Base-by-base conservation (phyloP, 345 rosid genomes). In the Trapa bicornis region DNA sequence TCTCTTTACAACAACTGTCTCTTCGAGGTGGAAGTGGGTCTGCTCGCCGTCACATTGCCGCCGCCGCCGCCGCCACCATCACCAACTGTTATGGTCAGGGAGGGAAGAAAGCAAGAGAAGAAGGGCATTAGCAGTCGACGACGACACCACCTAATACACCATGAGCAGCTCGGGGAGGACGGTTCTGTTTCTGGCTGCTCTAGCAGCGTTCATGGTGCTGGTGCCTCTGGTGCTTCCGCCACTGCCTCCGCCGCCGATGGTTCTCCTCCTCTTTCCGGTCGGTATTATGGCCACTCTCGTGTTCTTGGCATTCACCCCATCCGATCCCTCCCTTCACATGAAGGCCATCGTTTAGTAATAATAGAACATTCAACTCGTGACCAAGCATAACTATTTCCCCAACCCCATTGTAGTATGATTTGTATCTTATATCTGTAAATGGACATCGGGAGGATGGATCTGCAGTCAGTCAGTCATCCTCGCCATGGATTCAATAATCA, bases 231-330 rank as follows among this genome's bases (percentile, higher is more conserved):
- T 85, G 48, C 63, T 87, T 65, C 92, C 92, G 42, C 89, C 92
- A 13, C 67, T 87, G 38, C 92, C 92, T 57, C 92, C 92, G 4
- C 92, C 87, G 6, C 89, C 89, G 3, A n/a, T 80, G 68, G 35
- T 81, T 68, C 80, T 87, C 37, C 75, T 87, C 42, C 73, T 85
- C 69, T 87, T 87, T 36, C 92, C 92, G 0, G 74, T 85, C 5
- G 89, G 89, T 45, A 74, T 87, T 43, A 81, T 87, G 89, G 86
- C 82, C 39, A 86, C 92, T 69, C 83, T 87, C n/a, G 57, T 84
- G 81, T 70, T 87, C 77, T 70, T 87, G 75, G 87, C 87, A 57
- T 73, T 85, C 74, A 78, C 81, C 0, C 92, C 89, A 1, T 35
- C 83, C 9, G 81, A 74, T 36, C 70, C 50, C 37, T 60, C 52